Evolutionary conservation across 2,329 filamentous ascomycete genomes (phyloP).

Genomic region (Colletotrichum zoysiae): DNA sequence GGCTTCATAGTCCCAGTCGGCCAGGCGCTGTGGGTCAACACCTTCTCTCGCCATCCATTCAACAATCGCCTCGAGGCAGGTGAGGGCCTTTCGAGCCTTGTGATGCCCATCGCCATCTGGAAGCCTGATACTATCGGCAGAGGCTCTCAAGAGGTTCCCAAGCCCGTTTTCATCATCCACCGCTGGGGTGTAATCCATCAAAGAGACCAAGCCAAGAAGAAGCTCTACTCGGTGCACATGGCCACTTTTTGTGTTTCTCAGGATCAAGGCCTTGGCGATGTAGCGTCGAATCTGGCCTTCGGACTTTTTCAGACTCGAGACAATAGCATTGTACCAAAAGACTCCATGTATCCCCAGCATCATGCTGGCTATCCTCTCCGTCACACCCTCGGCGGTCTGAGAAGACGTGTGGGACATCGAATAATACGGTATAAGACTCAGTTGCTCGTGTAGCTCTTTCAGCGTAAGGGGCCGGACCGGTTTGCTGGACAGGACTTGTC

Average conservation of each 20-base stretch:
- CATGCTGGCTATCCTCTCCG: neutral
- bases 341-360: neutral
- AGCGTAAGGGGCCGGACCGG: neutral
- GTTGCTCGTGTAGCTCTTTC: neutral
- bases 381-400: neutral
- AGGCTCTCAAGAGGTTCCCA: neutral
- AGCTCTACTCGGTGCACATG: neutral
- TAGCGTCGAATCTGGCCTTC: neutral
- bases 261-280: neutral
- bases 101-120: neutral
- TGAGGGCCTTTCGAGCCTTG: too few species aligned
- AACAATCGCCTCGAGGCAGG: too few species aligned
- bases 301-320: neutral
- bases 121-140: neutral
- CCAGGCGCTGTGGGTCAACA: too few species aligned
- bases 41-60: too few species aligned
- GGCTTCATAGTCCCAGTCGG: too few species aligned
- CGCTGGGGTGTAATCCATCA: neutral
- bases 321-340: neutral
- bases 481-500: neutral
- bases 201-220: neutral
- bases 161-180: neutral
- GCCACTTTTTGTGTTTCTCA: neutral
- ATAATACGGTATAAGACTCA: neutral
- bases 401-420: neutral